Percentiles rank a stretch among this genome's conserved stretches.
phyloP scores from a whole-genome alignment of 2,329 filamentous ascomycete species.

The Paracamarosporium sp. region DNA sequence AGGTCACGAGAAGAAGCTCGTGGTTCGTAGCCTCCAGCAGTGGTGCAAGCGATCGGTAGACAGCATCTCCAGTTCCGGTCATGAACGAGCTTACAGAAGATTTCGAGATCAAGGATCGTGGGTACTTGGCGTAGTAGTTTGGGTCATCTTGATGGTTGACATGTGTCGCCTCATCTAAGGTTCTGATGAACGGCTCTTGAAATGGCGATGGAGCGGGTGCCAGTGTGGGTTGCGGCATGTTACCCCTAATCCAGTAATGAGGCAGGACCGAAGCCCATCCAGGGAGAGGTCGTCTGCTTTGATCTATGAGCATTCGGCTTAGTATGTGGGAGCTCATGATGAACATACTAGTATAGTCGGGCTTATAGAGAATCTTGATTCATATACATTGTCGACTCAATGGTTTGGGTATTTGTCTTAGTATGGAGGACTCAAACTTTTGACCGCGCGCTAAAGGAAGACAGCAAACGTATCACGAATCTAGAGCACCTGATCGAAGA shows the following conservation, averaged over 20 bases:
- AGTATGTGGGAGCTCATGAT: not conserved
- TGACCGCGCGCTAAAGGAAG: no score
- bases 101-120: constrained; percentile 41
- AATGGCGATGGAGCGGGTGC: constrained; percentile 16
- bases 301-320: not conserved
- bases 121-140: constrained; percentile 48
- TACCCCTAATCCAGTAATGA: not conserved
- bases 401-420: no score
- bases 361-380: not conserved
- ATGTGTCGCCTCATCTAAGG: constrained; percentile 29
- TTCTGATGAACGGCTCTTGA: constrained; percentile 35
- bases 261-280: not conserved
- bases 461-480: no score
- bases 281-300: not conserved
- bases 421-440: no score
- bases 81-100: constrained; percentile 45
- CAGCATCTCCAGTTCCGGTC: constrained; percentile 54
- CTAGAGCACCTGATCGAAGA: no score
- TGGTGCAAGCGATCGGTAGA: constrained; percentile 61
- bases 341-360: not conserved
- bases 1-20: constrained; percentile 79
- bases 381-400: not conserved
- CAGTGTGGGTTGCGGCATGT: constrained; percentile 12
- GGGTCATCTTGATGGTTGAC: constrained; percentile 40
- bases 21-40: constrained; percentile 65